Evolutionary conservation across 2,329 filamentous ascomycete genomes (phyloP).

Genomic region (Stagonosporopsis cucurbitacearum): DNA sequence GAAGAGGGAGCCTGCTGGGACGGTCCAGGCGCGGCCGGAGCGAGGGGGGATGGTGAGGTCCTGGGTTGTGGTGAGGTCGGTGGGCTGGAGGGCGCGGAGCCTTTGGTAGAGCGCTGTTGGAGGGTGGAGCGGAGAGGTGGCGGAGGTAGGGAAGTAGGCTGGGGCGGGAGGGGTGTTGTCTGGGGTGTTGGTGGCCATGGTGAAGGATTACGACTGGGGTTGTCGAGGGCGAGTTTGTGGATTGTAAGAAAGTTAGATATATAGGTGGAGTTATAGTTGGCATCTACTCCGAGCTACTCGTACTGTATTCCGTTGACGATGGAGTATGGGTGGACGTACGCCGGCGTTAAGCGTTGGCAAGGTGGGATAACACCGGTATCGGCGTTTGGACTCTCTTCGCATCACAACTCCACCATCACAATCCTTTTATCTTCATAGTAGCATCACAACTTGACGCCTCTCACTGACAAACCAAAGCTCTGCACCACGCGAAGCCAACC

Average conservation of each 20-base stretch:
- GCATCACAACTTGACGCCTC: background rate
- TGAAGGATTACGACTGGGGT: background rate
- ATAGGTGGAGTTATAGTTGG: too few relatives aligned
- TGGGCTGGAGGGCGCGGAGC: constrained; percentile 24
- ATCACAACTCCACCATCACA: background rate
- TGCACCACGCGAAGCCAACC: background rate
- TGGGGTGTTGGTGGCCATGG: constrained; percentile 2
- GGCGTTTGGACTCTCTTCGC: background rate
- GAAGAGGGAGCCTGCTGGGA: constrained; percentile 70
- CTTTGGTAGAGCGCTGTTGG: constrained; percentile 38
- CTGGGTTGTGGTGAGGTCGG: constrained; percentile 19
- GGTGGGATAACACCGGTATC: constrained; percentile 8
- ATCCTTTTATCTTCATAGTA: background rate
- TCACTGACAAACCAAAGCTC: background rate
- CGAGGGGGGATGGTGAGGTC: constrained; percentile 69
- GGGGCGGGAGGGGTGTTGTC: constrained; percentile 33
- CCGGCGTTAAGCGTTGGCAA: constrained; percentile 7
- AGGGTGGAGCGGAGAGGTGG: constrained; percentile 40
- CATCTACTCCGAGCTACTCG: background rate
- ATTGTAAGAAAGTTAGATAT: background rate
- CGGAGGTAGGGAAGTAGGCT: constrained; percentile 47
- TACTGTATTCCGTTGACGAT: background rate
- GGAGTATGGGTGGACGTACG: too few relatives aligned
- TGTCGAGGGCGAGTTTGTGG: background rate
- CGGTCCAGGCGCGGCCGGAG: constrained; percentile 75